Conservation (phyloP, 164 flowering plant species). For the Umbilicus rupestris region DNA sequence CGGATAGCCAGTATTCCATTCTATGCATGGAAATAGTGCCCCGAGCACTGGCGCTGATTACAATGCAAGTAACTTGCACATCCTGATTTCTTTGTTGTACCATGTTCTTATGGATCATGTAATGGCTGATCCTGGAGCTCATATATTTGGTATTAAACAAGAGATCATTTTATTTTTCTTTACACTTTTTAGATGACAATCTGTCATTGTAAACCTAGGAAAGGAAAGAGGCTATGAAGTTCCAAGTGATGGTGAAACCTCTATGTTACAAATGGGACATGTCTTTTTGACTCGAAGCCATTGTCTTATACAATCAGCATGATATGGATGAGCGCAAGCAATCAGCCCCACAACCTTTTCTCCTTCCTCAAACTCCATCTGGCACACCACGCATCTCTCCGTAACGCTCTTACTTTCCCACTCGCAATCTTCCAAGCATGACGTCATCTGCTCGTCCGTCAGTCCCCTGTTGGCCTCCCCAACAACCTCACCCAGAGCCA, state of each 20-base stretch:
- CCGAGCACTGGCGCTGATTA: too few relatives aligned
- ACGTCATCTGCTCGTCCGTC: slow-evolving; percentile 9
- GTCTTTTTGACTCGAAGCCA: slow-evolving; percentile 45
- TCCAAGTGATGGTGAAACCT: slow-evolving; percentile 17
- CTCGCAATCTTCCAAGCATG: slow-evolving; percentile 5
- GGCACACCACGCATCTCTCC: slow-evolving; percentile 41
- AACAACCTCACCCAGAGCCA: slow-evolving; percentile 16
- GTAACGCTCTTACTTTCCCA: slow-evolving; percentile 11
- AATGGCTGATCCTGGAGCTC: too few relatives aligned
- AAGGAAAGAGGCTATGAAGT: not conserved
- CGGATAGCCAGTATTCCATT: too few relatives aligned
- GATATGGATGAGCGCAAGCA: slow-evolving; percentile 35
- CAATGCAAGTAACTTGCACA: too few relatives aligned
- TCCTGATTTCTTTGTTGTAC: too few relatives aligned
- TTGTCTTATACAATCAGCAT: slow-evolving; percentile 31
- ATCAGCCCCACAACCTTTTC: slow-evolving; percentile 24
- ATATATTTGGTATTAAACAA: too few relatives aligned
- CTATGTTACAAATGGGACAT: slow-evolving; percentile 32
- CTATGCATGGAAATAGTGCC: too few relatives aligned
- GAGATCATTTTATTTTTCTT: too few relatives aligned
- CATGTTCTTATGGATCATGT: too few relatives aligned
- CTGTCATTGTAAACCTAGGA: not conserved
- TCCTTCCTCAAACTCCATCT: slow-evolving; percentile 36
- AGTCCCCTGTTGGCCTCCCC: slow-evolving; percentile 26
- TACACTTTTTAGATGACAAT: not conserved